Percentiles rank a stretch among this genome's conserved stretches.
phyloP scores from a whole-genome alignment of 1,139 yeast genomes.

The Sugiyamaella neomexicana region DNA sequence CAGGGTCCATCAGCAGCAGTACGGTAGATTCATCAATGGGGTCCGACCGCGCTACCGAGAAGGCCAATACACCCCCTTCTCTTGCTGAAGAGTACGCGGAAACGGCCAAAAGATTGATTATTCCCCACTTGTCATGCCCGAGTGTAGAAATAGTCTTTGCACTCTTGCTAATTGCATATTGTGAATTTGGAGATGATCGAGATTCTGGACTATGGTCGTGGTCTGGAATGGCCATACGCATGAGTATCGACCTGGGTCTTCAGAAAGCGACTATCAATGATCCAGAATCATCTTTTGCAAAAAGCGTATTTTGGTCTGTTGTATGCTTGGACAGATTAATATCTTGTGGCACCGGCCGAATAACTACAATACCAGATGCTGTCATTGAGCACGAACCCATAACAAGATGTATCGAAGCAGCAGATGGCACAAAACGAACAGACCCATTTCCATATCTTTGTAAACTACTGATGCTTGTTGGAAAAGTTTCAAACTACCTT shows the following conservation, averaged over 20 bases:
- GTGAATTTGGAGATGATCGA: constrained; percentile 35
- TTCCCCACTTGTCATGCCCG: constrained; percentile 35
- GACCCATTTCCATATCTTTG: constrained; percentile 37
- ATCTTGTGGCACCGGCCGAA: constrained; percentile 36
- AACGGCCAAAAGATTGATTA: constrained; percentile 31
- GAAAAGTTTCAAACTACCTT: constrained; percentile 33
- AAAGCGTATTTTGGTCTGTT: constrained; percentile 35
- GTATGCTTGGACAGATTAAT: constrained; percentile 35
- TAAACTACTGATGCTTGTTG: constrained; percentile 30
- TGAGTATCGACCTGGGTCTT: constrained; percentile 36
- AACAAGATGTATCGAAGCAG: constrained; percentile 8
- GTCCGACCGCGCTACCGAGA: no score
- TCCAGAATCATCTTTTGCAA: constrained; percentile 14
- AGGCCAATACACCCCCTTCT: no score
- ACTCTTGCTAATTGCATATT: constrained; percentile 33
- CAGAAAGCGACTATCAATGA: constrained; percentile 27
- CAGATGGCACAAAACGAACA: constrained; percentile 22
- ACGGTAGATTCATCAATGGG: not conserved
- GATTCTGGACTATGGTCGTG: constrained; percentile 38
- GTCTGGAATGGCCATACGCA: constrained; percentile 37
- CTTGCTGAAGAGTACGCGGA: constrained; percentile 31
- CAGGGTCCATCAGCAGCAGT: not conserved
- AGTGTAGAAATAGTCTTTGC: constrained; percentile 34
- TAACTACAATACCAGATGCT: constrained; percentile 27
- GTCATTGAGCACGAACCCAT: constrained; percentile 30